Conservation (phyloP, 1,284 basidiomycete species). For the Boletellus deceptivus region DNA sequence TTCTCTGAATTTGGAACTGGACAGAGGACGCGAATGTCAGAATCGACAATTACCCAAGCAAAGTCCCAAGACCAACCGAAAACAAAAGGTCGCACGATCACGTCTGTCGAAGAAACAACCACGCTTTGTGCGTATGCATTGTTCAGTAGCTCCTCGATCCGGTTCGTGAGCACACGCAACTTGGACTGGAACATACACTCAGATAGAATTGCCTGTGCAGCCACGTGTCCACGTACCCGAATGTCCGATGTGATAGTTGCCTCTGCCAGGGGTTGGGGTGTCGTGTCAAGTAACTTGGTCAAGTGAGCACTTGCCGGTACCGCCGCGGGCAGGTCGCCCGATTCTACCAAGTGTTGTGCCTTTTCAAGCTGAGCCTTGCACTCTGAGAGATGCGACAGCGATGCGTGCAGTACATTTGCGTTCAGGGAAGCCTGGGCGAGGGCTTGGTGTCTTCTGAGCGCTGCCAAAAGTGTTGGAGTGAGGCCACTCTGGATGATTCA, state of each 20-base stretch:
- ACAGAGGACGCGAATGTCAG: slow-evolving; percentile 4
- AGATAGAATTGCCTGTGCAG: slow-evolving; percentile 1
- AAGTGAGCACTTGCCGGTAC: slow-evolving; percentile 43
- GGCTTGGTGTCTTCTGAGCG: slow-evolving; percentile 53
- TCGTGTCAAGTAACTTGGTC: slow-evolving; percentile 43
- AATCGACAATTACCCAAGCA: background rate
- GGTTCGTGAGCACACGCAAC: slow-evolving; percentile 53
- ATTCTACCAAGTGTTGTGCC: slow-evolving; percentile 45
- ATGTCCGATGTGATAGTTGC: slow-evolving; percentile 55
- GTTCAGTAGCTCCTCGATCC: slow-evolving; percentile 66
- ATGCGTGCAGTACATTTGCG: slow-evolving; percentile 47
- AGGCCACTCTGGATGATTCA: slow-evolving; percentile 55
- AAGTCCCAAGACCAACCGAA: slow-evolving; percentile 45
- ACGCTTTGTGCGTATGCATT: slow-evolving; percentile 65
- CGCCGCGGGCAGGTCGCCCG: slow-evolving; percentile 62
- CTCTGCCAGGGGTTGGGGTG: slow-evolving; percentile 51
- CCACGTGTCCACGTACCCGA: slow-evolving; percentile 43
- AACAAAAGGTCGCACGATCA: slow-evolving; percentile 52
- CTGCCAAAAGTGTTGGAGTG: slow-evolving; percentile 51
- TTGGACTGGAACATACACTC: slow-evolving; percentile 42
- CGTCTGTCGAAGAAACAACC: slow-evolving; percentile 44
- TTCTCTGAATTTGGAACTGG: slow-evolving; percentile 58
- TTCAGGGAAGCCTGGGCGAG: slow-evolving; percentile 61
- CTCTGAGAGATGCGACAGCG: slow-evolving; percentile 51
- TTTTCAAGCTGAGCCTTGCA: slow-evolving; percentile 46